Percentiles rank a stretch among this genome's conserved stretches.
Evolutionary conservation across 345 rosid genomes (phyloP).

Genomic region (Trapa incisa): DNA sequence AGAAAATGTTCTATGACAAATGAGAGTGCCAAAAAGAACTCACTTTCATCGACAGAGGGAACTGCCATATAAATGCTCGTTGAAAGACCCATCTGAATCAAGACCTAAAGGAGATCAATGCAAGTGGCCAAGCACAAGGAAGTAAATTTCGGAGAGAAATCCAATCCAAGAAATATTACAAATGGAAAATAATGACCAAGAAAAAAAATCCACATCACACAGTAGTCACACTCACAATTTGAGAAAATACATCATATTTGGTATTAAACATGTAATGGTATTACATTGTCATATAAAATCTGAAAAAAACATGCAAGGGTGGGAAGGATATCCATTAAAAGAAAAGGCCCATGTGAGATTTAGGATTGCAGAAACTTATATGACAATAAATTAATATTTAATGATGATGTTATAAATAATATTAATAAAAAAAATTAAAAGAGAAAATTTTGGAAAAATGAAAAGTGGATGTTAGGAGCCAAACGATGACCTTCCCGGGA

Average conservation of each 20-base stretch:
- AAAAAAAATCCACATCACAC: background rate
- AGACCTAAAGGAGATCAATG: background rate
- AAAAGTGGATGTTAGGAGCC: too few relatives aligned
- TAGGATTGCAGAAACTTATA: constrained; percentile 3
- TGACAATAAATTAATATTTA: background rate
- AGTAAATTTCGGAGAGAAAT: background rate
- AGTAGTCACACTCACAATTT: background rate
- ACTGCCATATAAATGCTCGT: background rate
- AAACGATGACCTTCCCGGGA: too few relatives aligned
- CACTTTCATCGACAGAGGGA: background rate
- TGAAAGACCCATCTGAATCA: background rate
- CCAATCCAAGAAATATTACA: constrained; percentile 3
- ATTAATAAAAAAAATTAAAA: too few relatives aligned
- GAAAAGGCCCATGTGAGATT: constrained; percentile 6
- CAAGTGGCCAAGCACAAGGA: background rate
- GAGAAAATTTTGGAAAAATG: too few relatives aligned
- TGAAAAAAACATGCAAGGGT: background rate
- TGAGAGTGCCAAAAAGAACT: background rate
- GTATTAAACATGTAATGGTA: background rate
- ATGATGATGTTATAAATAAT: too few relatives aligned
- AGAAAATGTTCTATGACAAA: background rate
- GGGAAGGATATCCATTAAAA: background rate
- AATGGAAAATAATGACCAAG: background rate
- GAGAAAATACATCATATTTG: background rate
- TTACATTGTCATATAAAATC: background rate